Percentiles rank a stretch among this genome's conserved stretches.
phyloP scores from a whole-genome alignment of 805 yeast genomes.

The Dipodascus geniculatus region DNA sequence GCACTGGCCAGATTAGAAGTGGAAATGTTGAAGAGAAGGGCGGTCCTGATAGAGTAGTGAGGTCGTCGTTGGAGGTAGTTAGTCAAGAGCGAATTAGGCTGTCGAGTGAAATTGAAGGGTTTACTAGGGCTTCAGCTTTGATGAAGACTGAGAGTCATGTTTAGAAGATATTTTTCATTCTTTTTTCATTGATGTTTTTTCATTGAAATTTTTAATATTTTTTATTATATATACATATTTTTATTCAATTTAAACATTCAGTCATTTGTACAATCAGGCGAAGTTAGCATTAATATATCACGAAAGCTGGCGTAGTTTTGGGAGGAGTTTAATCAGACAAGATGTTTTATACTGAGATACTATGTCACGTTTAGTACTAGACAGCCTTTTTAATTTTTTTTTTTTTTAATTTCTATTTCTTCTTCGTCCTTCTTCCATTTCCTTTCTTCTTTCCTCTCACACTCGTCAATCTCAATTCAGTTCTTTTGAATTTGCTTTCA shows the following conservation, averaged over 20 bases:
- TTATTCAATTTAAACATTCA: neutral
- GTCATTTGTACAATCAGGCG: neutral
- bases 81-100: neutral
- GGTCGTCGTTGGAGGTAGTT: neutral
- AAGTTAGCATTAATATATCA: neutral
- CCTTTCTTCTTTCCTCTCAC: neutral
- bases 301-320: neutral
- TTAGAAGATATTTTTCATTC: neutral
- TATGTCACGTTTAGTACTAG: neutral
- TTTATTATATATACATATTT: neutral
- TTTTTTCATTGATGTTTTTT: conserved; percentile 1
- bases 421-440: neutral
- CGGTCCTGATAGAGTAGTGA: neutral
- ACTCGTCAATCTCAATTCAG: too few species aligned
- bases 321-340: neutral
- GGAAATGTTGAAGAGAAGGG: neutral
- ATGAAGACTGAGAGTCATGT: neutral
- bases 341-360: neutral
- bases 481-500: too few species aligned
- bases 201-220: neutral
- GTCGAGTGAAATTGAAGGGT: neutral
- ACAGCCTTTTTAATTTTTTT: neutral
- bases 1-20: neutral
- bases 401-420: neutral
- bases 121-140: neutral